Conservation (phyloP, 208 protist genomes). For the Acanthamoeba sp. region DNA sequence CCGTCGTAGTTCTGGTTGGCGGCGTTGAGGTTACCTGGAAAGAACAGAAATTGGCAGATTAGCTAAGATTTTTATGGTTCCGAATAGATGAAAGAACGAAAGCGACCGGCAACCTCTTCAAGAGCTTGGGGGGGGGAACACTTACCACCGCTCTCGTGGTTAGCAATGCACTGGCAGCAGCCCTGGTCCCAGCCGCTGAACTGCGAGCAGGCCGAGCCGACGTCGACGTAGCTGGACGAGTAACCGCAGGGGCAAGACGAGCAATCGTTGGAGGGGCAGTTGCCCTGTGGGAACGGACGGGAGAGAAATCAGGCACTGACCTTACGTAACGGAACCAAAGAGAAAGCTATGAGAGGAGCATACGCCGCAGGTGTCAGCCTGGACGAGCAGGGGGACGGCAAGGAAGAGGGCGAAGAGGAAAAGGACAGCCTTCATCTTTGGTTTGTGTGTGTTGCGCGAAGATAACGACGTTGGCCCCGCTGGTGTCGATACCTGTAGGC, state of each 20-base stretch:
- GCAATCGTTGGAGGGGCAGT: constrained; percentile 51
- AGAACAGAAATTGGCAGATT: neutral
- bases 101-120: neutral
- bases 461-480: neutral
- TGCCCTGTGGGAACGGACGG: neutral
- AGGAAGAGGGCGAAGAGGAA: constrained; percentile 41
- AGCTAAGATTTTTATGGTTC: no score
- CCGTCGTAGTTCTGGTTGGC: constrained; percentile 74
- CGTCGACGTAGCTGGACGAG: constrained; percentile 48
- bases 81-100: no score
- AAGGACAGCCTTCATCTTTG: constrained; percentile 1
- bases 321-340: neutral
- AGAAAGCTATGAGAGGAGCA: neutral
- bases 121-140: neutral
- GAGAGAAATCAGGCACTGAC: neutral
- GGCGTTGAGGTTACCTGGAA: constrained; percentile 16
- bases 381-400: constrained; percentile 1
- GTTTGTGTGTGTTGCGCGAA: neutral
- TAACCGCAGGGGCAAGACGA: constrained; percentile 27
- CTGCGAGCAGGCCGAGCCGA: constrained; percentile 29
- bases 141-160: constrained; percentile 53
- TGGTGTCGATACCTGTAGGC: neutral
- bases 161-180: constrained; percentile 76
- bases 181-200: constrained; percentile 56
- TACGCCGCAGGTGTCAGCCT: constrained; percentile 8